phyloP scores from a whole-genome alignment of 352 stramenopile genomes.

The Phytophthora tentaculata region DNA sequence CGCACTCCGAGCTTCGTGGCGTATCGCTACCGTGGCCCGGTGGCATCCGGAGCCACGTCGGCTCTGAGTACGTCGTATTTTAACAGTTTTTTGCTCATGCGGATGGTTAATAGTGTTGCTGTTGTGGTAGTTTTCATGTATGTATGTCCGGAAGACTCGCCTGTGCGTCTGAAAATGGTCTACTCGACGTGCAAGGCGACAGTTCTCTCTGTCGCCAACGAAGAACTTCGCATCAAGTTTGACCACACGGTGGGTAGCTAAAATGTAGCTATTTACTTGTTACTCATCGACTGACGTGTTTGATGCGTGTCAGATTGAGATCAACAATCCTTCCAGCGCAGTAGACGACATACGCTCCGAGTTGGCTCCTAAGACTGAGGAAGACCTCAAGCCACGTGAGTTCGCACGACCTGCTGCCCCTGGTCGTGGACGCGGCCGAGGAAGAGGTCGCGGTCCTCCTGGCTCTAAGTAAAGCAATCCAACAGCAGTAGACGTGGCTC shows the following conservation, averaged over 20 bases:
- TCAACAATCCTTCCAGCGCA: constrained; percentile 63
- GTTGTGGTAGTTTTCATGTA: constrained; percentile 84
- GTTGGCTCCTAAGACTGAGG: constrained; percentile 59
- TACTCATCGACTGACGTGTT: too few relatives aligned
- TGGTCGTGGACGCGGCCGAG: constrained; percentile 60
- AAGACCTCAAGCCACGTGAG: constrained; percentile 70
- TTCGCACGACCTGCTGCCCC: constrained; percentile 80
- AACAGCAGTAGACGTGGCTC: constrained; percentile 19
- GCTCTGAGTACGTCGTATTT: constrained; percentile 44
- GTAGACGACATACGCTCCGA: constrained; percentile 75
- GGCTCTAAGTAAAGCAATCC: constrained; percentile 17
- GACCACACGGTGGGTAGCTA: constrained; percentile 59
- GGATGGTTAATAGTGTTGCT: not conserved
- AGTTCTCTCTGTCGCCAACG: constrained; percentile 67
- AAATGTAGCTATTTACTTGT: not conserved
- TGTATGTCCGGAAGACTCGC: constrained; percentile 87
- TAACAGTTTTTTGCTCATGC: not conserved
- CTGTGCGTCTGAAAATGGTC: constrained; percentile 91
- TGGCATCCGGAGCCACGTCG: constrained; percentile 40
- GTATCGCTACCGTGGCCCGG: constrained; percentile 66
- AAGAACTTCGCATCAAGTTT: constrained; percentile 70
- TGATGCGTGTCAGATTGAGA: constrained; percentile 61
- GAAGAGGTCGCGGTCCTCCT: constrained; percentile 44
- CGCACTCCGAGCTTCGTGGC: constrained; percentile 81
- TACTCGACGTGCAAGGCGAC: constrained; percentile 92